Evolutionary conservation across 306 rosid species (phyloP), one percentile per base, ranked within the genome.

Genomic region (Erythrophleum fordii): DNA sequence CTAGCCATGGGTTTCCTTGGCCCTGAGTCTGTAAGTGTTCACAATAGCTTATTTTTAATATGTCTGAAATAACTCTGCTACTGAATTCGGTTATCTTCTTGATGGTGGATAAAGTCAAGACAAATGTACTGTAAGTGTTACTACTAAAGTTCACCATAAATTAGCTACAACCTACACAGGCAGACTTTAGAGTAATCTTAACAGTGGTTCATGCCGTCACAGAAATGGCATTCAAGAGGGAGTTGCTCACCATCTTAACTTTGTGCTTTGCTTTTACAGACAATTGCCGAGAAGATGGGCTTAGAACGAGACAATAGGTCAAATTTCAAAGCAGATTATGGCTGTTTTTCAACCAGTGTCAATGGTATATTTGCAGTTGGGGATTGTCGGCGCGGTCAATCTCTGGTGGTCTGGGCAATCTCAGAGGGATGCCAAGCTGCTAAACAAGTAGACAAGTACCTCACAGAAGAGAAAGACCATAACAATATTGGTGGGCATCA

Each of bases 1-100:
- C 89, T 93, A 10, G 99, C 98, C 71, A 93, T 95, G 99, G 99
- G 99, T 39, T 95, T 93, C 88, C 98, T 95, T 23, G 99, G 98
- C 62, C 99, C 99, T 0, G 97, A 95, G 79, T 62, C 92, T 75
- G 98, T 95, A 69, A 91, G 98, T 87, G 62, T 55, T 76, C 74
- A 49, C 18, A 68, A 73, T 25, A 60, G 18, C 56, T 48, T 28
- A 11, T 37, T 73, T 51, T 65, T 12, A 48, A 6, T 5, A 20
- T 67, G 73, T 11, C 18, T 39, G 39, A 28, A 53, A 25, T 7
- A 44, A 45, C 28, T 25, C 14, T 18, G 5, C 37, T 42, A 69
- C 14, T 3, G 31, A 46, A 75, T 51, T 28, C 11, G 60, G 62
- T 56, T 56, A 22, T 56, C 22, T 22, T 56, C 62, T 22, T 22